phyloP scores from a whole-genome alignment of 177 flowering plant species.

The Vitis hybrid region DNA sequence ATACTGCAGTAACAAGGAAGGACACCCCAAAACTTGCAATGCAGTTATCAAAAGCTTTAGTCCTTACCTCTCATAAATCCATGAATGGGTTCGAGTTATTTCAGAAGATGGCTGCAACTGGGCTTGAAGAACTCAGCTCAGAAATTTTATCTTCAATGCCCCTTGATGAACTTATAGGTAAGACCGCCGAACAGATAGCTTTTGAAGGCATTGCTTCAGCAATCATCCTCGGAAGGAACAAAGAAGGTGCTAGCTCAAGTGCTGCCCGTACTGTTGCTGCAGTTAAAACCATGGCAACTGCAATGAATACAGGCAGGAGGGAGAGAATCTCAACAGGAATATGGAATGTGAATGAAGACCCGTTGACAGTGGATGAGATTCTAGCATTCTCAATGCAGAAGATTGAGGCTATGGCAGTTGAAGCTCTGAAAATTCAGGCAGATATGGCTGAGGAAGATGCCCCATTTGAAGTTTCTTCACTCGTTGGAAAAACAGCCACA shows the following conservation, averaged over 20 bases:
- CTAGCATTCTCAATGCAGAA: slow-evolving; percentile 82
- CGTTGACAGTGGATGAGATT: slow-evolving; percentile 60
- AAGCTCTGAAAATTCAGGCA: slow-evolving; percentile 82
- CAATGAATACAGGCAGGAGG: slow-evolving; percentile 65
- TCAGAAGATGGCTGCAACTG: slow-evolving; percentile 67
- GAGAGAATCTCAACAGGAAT: slow-evolving; percentile 79
- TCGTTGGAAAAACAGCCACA: slow-evolving; percentile 17
- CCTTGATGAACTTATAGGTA: slow-evolving; percentile 76
- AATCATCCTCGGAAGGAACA: slow-evolving; percentile 79
- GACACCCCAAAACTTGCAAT: slow-evolving; percentile 87
- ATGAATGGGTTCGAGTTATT: slow-evolving; percentile 66
- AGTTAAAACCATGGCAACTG: slow-evolving; percentile 66
- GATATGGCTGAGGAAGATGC: slow-evolving; percentile 87
- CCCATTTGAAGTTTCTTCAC: slow-evolving; percentile 79
- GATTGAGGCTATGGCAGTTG: slow-evolving; percentile 74
- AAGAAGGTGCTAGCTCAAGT: slow-evolving; percentile 86
- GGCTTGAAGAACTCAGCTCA: slow-evolving; percentile 61
- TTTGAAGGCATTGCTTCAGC: slow-evolving; percentile 96
- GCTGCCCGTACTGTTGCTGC: slow-evolving; percentile 76
- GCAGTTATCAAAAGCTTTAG: slow-evolving; percentile 77
- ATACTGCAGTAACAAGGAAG: slow-evolving; percentile 48
- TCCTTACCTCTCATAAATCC: slow-evolving; percentile 43
- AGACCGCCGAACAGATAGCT: slow-evolving; percentile 91
- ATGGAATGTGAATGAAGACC: slow-evolving; percentile 68
- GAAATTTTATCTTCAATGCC: slow-evolving; percentile 54